These are phyloP conservation scores for Amborella trichopoda DNA, from an alignment of 164 flowering plant genomes.

Conservation along the genomic window DNA sequence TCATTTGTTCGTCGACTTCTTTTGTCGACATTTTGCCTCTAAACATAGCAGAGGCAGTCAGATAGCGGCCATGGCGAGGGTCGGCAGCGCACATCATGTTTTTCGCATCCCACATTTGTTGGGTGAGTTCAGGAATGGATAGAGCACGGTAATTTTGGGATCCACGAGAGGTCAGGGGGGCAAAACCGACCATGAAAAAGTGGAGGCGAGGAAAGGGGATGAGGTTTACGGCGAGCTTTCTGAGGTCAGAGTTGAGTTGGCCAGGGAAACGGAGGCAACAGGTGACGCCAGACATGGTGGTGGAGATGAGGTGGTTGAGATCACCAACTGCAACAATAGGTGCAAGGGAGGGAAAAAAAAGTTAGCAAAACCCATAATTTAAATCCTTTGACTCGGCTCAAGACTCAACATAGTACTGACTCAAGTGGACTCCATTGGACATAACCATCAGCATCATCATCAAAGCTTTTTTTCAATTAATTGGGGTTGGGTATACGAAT, in stretches of 20 bases:
- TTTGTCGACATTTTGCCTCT: conserved; percentile 67
- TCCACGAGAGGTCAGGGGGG: conserved; percentile 51
- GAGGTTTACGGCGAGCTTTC: conserved; percentile 59
- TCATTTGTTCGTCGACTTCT: conserved; percentile 63
- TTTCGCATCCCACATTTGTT: conserved; percentile 67
- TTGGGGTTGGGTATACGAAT: no score
- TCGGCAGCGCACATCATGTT: conserved; percentile 83
- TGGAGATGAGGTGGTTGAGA: conserved; percentile 58
- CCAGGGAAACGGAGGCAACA: conserved; percentile 76
- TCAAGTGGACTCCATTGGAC: no score
- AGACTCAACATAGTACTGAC: no score
- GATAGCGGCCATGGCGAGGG: conserved; percentile 60
- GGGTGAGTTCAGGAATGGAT: conserved; percentile 67
- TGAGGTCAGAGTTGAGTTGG: conserved; percentile 64
- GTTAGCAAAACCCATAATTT: no score
- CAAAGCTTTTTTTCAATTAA: no score
- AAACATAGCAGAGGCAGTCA: conserved; percentile 67
- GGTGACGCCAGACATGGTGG: conserved; percentile 69
- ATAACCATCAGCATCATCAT: no score
- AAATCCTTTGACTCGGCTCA: no score
- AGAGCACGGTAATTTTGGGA: conserved; percentile 57
- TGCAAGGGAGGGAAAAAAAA: no score
- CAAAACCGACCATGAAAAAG: conserved; percentile 73
- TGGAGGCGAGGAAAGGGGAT: conserved; percentile 76
- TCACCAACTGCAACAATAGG: conserved; percentile 77